Conservation (phyloP, 163 green algal species). For the Botryococcus braunii region DNA sequence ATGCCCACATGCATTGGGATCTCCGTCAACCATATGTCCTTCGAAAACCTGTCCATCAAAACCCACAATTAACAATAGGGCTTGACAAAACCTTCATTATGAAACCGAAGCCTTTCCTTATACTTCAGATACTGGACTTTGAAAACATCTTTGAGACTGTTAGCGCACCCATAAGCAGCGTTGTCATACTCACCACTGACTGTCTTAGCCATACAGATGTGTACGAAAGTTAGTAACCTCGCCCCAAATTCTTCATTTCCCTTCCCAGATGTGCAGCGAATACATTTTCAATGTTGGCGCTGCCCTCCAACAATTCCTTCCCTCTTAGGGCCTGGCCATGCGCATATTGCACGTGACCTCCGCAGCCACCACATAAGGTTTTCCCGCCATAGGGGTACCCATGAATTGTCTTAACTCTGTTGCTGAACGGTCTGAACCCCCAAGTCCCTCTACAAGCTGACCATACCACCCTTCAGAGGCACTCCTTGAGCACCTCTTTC, state of each 20-base stretch:
- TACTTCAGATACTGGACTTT: not conserved
- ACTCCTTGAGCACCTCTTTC: not conserved
- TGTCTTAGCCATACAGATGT: not conserved
- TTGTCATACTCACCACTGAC: not conserved
- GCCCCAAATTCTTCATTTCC: too few relatives aligned
- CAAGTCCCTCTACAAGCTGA: not conserved
- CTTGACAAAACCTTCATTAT: not conserved
- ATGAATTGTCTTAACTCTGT: too few relatives aligned
- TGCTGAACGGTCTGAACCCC: too few relatives aligned
- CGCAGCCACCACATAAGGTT: too few relatives aligned
- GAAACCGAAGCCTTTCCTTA: not conserved
- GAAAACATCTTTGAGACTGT: not conserved
- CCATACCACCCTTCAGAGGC: not conserved
- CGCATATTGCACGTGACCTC: too few relatives aligned
- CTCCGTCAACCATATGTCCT: constrained; percentile 62
- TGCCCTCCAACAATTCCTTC: too few relatives aligned
- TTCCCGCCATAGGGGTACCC: too few relatives aligned
- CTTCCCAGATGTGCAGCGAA: too few relatives aligned
- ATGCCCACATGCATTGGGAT: constrained; percentile 42
- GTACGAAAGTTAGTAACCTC: too few relatives aligned
- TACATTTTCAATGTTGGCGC: too few relatives aligned
- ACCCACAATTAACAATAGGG: not conserved
- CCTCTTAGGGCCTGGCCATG: too few relatives aligned
- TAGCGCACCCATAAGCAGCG: not conserved
- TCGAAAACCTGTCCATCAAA: constrained; percentile 54